Conservation (phyloP, 768 basidiomycete genomes). For the Pisolithus tinctorius region DNA sequence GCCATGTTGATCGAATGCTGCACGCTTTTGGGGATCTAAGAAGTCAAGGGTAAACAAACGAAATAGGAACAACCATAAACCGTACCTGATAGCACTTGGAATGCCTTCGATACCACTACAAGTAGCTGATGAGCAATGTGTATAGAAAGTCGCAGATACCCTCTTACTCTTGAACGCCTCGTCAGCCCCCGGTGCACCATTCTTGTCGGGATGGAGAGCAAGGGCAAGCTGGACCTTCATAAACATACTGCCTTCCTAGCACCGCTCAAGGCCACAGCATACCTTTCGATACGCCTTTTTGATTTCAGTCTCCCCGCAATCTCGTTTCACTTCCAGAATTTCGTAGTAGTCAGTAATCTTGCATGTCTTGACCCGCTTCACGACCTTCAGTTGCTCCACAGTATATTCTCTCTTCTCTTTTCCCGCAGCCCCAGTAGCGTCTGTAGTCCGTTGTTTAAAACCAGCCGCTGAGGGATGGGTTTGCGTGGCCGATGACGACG, state of each 20-base stretch:
- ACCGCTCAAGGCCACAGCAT: conserved; percentile 13
- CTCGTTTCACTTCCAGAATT: conserved; percentile 72
- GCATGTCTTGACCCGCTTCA: conserved; percentile 80
- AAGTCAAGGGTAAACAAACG: conserved; percentile 4
- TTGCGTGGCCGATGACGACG: conserved; percentile 51
- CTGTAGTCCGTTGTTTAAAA: conserved; percentile 51
- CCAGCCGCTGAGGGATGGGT: conserved; percentile 71
- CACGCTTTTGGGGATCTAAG: conserved; percentile 80
- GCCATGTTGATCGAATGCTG: conserved; percentile 78
- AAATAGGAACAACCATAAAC: neutral
- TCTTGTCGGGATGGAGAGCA: conserved; percentile 87
- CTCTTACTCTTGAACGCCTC: conserved; percentile 94
- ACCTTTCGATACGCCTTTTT: conserved; percentile 98
- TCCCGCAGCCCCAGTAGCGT: conserved; percentile 45
- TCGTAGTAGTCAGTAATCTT: conserved; percentile 91
- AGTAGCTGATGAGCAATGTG: neutral
- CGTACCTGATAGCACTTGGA: conserved; percentile 83
- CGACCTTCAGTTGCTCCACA: conserved; percentile 71
- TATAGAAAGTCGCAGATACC: neutral
- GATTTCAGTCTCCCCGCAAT: conserved; percentile 77
- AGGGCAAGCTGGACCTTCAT: conserved; percentile 60
- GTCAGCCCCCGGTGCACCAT: conserved; percentile 95
- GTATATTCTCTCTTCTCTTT: conserved; percentile 85
- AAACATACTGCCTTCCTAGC: conserved; percentile 4
- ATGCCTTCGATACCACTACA: conserved; percentile 95